Evolutionary conservation across 179 eudicot species (phyloP).

Genomic region (Patellifolia procumbens): DNA sequence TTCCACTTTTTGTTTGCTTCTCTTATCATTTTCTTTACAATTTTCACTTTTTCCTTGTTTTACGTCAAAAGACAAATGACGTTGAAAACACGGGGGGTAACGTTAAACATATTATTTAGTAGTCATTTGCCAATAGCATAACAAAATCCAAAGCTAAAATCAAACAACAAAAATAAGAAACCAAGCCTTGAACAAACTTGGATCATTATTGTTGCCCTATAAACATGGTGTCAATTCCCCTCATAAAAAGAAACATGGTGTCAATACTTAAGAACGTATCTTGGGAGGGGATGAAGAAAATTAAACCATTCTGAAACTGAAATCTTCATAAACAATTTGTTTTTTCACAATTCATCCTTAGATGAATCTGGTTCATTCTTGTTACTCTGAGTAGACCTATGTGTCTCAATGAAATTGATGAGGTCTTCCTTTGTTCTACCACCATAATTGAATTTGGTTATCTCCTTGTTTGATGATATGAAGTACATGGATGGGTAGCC

Average conservation of each 20-base stretch:
- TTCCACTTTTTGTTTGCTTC: too few relatives aligned
- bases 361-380: background rate
- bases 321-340: background rate
- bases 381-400: slow-evolving; percentile 29
- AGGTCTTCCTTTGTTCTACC: slow-evolving; percentile 57
- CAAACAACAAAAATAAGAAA: too few relatives aligned
- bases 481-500: slow-evolving; percentile 80
- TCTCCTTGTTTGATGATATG: slow-evolving; percentile 58
- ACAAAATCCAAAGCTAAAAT: too few relatives aligned
- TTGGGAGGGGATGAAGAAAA: background rate
- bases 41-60: too few relatives aligned
- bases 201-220: background rate
- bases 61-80: too few relatives aligned
- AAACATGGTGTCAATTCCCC: background rate
- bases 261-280: too few relatives aligned
- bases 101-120: too few relatives aligned
- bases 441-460: slow-evolving; percentile 54
- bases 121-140: too few relatives aligned
- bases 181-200: too few relatives aligned
- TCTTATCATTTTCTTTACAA: too few relatives aligned
- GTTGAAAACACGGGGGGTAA: too few relatives aligned
- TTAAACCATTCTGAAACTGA: background rate
- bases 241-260: background rate
- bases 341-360: slow-evolving; percentile 1
- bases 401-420: slow-evolving; percentile 52